phyloP scores from a whole-genome alignment of 768 basidiomycete genomes.

The Hortiboletus flavorubellus region DNA sequence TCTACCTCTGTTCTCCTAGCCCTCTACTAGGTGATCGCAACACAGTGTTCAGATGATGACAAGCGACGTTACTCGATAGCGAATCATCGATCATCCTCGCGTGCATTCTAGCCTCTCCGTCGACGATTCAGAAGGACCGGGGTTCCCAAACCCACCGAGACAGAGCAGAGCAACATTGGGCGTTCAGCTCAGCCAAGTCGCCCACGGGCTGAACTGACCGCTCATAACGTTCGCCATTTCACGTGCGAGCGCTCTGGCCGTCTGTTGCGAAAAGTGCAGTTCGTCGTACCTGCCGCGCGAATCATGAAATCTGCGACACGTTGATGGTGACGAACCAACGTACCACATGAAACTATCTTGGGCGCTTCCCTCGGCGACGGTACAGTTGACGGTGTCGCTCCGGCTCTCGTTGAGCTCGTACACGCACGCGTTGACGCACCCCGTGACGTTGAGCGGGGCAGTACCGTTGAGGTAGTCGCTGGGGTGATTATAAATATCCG shows the following conservation, averaged over 20 bases:
- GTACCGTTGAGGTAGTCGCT: conserved; percentile 58
- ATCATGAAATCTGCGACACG: neutral
- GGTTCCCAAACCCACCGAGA: neutral
- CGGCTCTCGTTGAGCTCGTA: conserved; percentile 26
- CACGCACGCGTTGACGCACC: conserved; percentile 48
- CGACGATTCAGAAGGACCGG: neutral
- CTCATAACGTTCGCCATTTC: conserved; percentile 47
- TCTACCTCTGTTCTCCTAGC: too few species aligned
- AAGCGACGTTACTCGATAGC: neutral
- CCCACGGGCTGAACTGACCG: conserved; percentile 43
- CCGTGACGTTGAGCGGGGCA: conserved; percentile 56
- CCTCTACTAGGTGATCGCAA: neutral
- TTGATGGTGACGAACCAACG: conserved; percentile 8
- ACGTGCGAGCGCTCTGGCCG: conserved; percentile 49
- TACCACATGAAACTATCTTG: conserved; percentile 61
- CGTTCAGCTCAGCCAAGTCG: conserved; percentile 46
- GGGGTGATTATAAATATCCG: conserved; percentile 35
- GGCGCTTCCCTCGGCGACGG: conserved; percentile 35
- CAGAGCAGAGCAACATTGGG: neutral
- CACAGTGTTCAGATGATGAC: neutral
- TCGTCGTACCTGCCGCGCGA: conserved; percentile 40
- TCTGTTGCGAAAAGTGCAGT: conserved; percentile 59
- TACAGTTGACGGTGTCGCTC: conserved; percentile 32
- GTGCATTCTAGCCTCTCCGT: neutral
- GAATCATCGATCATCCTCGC: neutral